Evolutionary conservation across 2,329 filamentous ascomycete genomes (phyloP), one percentile per base, ranked within the genome.

Genomic region (Colletotrichum eremochloae): DNA sequence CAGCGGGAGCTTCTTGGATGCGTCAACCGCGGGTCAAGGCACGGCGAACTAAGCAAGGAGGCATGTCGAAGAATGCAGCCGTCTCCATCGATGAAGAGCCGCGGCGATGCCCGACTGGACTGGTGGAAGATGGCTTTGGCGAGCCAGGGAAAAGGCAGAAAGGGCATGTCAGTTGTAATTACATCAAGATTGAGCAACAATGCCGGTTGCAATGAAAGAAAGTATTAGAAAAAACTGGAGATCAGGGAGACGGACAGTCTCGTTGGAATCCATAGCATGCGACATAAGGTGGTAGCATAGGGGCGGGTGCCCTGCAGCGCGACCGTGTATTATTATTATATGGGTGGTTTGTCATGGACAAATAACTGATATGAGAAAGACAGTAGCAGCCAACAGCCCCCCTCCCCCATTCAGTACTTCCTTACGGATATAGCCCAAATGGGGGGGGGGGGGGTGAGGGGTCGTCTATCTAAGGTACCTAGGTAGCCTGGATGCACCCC

Each of bases 1-100:
- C 70, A 69, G 60, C 70, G n/a, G 12, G 8, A 48, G 66, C 9
- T 29, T 33, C 40, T 55, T 18, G 48, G 57, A 44, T 31, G 36
- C 18, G 48, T 48, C 48, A 55, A 55, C 42, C 24, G 48, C 24
- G 31, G 63, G 64, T 42, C 52, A 31, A 58, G 40, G 36, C 50
- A 64, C n/a, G 29, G 38, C 44, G 50, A 14, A 64, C 31, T 18
- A n/a, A 46, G 50, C 38, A 64, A 53, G 62, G 50, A 64, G 62
- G 61, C n/a, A n/a, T 50, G 15, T 42, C 52, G 14, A 52, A 63
- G 61, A 63, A 63, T 52, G 61, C 33, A 52, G 48, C 46, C 20
- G 46, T 42, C 46, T 42, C 36, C 24, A 63, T 52, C n/a, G 14
- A 50, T 40, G 9, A 48, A 42, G 48, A 63, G 33, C 33, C 36